Conservation (phyloP, 2,329 filamentous ascomycete genomes). For the Alternaria atra region DNA sequence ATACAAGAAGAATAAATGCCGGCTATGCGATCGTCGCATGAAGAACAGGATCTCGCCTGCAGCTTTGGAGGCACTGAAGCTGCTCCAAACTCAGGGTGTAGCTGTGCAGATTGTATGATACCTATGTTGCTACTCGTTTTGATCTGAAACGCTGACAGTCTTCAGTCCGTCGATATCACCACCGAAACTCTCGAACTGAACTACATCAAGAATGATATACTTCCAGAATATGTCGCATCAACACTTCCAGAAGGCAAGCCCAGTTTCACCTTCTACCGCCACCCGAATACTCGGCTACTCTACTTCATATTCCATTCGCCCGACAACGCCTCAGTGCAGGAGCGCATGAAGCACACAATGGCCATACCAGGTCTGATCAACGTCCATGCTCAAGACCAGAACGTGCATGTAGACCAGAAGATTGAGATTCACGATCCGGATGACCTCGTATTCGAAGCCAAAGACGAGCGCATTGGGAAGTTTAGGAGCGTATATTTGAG, state of each 20-base stretch:
- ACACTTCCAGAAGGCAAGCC: slow-evolving; percentile 19
- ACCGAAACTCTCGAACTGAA: slow-evolving; percentile 27
- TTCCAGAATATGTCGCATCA: neutral
- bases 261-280: slow-evolving; percentile 41
- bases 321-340: slow-evolving; percentile 32
- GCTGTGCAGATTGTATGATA: slow-evolving; percentile 35
- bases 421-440: slow-evolving; percentile 40
- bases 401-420: slow-evolving; percentile 34
- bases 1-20: slow-evolving; percentile 39
- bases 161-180: slow-evolving; percentile 28
- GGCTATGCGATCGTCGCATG: slow-evolving; percentile 45
- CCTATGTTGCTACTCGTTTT: neutral
- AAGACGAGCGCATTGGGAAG: slow-evolving; percentile 26
- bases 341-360: slow-evolving; percentile 44
- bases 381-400: slow-evolving; percentile 35
- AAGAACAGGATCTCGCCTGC: slow-evolving; percentile 36
- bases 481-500: slow-evolving; percentile 35
- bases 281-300: slow-evolving; percentile 18
- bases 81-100: slow-evolving; percentile 16
- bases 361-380: slow-evolving; percentile 40
- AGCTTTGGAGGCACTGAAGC: slow-evolving; percentile 27
- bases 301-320: slow-evolving; percentile 43
- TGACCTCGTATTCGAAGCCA: slow-evolving; percentile 30
- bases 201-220: slow-evolving; percentile 5
- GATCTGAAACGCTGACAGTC: neutral